Evolutionary conservation across 352 stramenopile species (phyloP), one percentile per base, ranked within the genome.

Genomic region (Pilasporangium apinafurcum): DNA sequence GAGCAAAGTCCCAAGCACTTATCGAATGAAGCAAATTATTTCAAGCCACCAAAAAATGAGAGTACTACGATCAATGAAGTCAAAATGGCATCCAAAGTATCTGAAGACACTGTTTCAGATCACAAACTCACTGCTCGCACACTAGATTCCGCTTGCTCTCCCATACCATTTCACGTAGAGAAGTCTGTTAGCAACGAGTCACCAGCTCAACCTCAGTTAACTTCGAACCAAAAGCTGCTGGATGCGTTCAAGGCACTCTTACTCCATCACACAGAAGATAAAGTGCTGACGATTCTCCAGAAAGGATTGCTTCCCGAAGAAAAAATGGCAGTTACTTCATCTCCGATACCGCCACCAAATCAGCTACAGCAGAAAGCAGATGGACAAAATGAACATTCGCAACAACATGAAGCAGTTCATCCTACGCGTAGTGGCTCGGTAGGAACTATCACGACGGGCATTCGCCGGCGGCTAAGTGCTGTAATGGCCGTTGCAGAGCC

Each of bases 401-500:
- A 37, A 13, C 2, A 25, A 33, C 21, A 37, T 40, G 24, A 51
- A 38, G 39, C 22, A 45, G 14, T 14, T 29, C 16, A 24, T 25
- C 20, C 13, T 17, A n/a, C n/a, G n/a, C n/a, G n/a, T n/a, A n/a
- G n/a, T n/a, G n/a, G n/a, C n/a, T 24, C 40, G 16, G 38, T 37
- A 21, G 40, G 29, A n/a, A 27, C 43, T 9, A 40, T 68, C n/a
- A 46, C 47, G 14, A n/a, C 33, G 31, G 44, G 43, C 34, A 10
- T 73, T 1, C 58, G 59, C 14, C 56, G 70, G 31, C 83, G 72
- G 33, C 31, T 84, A 9, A 84, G 65, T 17, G 75, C 75, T 8
- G 65, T 87, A 0, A 45, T 62, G 20, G 71, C 75, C 27, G 62
- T 85, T 13, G 49, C 69, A 0, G 65, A 85, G 37, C 67, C 75